Evolutionary conservation across 2,329 filamentous ascomycete species (phyloP), one percentile per base, ranked within the genome.

Genomic region (Pseudocercospora musae): DNA sequence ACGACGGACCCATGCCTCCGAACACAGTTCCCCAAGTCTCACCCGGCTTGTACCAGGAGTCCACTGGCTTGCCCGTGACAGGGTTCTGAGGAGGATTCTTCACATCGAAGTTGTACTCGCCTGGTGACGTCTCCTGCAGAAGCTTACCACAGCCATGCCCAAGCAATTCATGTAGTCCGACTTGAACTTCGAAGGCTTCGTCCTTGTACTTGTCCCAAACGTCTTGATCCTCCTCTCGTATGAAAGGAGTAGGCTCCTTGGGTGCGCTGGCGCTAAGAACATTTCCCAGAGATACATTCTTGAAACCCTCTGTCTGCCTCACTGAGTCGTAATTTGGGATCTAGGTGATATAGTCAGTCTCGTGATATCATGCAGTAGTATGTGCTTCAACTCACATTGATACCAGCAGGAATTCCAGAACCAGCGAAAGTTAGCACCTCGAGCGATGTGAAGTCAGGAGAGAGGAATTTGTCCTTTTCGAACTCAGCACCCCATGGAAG

Each of bases 1-100:
- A 97, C 15, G 89, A 91, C 3, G 89, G 91, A 40, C 93, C 92
- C 66, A 96, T 86, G 64, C 90, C 66, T 25, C 93, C 92, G 73
- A 98, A 98, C 0, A 96, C 91, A 4, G 89, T 92, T 60, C 91
- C 90, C 93, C 93, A 98, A 0, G 94, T 98, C 77, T 97, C 91
- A 2, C 92, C 92, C 2, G 92, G 92, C 78, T 95, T 96, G 81
- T 98, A 98, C 88, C 90, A 97, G 1, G 89, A 91, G 1, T 85
- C 85, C 53, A 97, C 82, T 0, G 90, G 90, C 76, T 94, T 89
- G 64, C 86, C 83, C 4, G 87, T 91, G 44, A 97, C 77, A 0
- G 93, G 94, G 71, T 87, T 96, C 57, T 91, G 79, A 0, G 94
- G 94, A 7, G 91, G 92, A 73, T 91, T 91, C 64, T 87, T 80